Evolutionary conservation across 2,329 filamentous ascomycete species (phyloP), one percentile per base, ranked within the genome.

Genomic region (Podosphaera xanthii): DNA sequence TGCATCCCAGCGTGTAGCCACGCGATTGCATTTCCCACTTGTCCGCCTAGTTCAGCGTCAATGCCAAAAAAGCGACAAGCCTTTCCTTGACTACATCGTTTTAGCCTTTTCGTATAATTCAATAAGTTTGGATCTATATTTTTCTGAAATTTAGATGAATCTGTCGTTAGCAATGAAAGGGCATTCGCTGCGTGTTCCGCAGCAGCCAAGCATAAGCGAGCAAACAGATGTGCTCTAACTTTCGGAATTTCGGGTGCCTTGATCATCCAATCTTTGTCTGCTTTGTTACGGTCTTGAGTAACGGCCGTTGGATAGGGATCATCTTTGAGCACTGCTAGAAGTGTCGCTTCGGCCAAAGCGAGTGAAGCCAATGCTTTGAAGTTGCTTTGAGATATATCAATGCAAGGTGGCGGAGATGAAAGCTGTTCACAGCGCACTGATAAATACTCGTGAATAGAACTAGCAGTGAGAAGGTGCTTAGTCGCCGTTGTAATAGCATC

Each of bases 191-290:
- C 89, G 70, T 97, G 90, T 64, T 96, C 90, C 0, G 86, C 83
- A 0, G 90, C 87, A 0, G 89, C 87, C 9, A 97, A 77, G 69
- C 89, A 97, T 6, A 97, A 75, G 0, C 91, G 78, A 1, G 89
- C 89, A 67, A 94, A 94, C 1, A 98, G 76, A 67, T 94, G 83
- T 7, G 88, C 88, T 54, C 91, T 82, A 22, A 95, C 89, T 68
- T 91, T 90, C 36, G 89, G 86, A 56, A 96, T 87, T 57, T 88
- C 82, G 0, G 91, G 88, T 0, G 88, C 80, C 66, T 86, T 87
- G 70, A 92, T 94, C 89, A 97, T 97, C 91, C 91, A 98, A 64
- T 97, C 91, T 62, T 80, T 88, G 70, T 90, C 88, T 64, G 84
- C 82, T 58, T 83, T 80, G 68, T 94, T 94, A 55, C 90, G 79